phyloP scores from a whole-genome alignment of 2,329 filamentous ascomycete genomes.

The Aspergillus melleus region DNA sequence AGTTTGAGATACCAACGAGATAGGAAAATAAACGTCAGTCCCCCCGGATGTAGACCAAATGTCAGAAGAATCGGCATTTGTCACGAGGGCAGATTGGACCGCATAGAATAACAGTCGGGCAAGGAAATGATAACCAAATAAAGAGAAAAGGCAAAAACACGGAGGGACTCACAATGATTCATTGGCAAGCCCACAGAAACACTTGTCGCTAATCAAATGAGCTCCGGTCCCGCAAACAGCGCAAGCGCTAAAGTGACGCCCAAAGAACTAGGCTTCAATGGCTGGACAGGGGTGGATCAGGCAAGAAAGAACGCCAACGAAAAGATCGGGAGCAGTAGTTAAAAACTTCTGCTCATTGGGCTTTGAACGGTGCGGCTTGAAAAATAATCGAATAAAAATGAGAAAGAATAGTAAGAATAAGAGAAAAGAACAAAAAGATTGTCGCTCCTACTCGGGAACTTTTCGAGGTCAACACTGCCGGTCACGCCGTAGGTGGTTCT shows the following conservation, averaged over 20 bases:
- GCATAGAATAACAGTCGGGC: not conserved
- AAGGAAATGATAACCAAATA: not conserved
- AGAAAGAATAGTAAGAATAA: not conserved
- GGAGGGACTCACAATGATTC: conserved; percentile 23
- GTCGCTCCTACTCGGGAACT: not conserved
- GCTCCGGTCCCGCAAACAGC: conserved; percentile 8
- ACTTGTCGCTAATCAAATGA: not conserved
- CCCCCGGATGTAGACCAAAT: conserved; percentile 21
- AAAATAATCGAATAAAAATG: conserved; percentile 6
- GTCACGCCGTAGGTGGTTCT: not conserved
- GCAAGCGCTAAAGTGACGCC: conserved; percentile 24
- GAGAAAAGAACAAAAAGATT: not conserved
- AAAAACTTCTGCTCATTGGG: conserved; percentile 11
- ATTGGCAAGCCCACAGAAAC: conserved; percentile 14
- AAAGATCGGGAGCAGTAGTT: not conserved
- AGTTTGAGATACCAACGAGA: conserved; percentile 15
- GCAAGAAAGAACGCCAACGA: conserved; percentile 14
- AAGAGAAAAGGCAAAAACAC: not conserved
- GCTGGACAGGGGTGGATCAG: conserved; percentile 17
- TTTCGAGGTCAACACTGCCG: not conserved
- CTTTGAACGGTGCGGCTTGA: conserved; percentile 13
- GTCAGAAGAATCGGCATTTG: conserved; percentile 12
- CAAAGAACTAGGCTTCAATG: conserved; percentile 17
- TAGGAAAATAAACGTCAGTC: conserved; percentile 16
- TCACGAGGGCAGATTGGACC: not conserved